Base-by-base conservation (phyloP, 2,329 filamentous ascomycete species). In the Ceratocystis alfenasii region DNA sequence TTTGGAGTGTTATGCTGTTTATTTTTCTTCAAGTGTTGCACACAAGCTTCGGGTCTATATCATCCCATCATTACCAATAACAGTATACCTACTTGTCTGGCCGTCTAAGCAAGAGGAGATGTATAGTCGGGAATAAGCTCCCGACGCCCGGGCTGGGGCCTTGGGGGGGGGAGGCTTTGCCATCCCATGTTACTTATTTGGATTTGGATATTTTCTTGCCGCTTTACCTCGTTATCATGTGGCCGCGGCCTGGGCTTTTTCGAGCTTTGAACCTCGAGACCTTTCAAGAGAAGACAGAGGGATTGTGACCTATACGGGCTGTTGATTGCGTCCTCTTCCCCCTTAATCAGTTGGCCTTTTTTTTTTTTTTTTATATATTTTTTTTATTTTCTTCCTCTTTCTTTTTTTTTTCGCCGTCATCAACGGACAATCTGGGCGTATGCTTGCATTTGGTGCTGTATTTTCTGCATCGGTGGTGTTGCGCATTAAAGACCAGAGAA, bases 11-110 rank as follows among this genome's bases (percentile, higher is more conserved):
- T 41, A 41, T 41, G 36, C 36, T 59, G 55, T 17, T 15, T 3
- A 30, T 36, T 15, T 59, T 8, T 36, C 25, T 36, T 28, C 22
- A 10, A 25, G 55, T 53, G 28, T 36, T 36, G 30, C 22, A n/a
- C 25, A 36, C 55, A n/a, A 36, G 55, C 55, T 33, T 59, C 30
- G 30, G 55, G 28, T 36, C 28, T 59, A 59, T 59, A 59, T 53
- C 48, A 22, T 53, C 48, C 48, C 48, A 53, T 36, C 55, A 36
- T 59, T n/a, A 59, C 22, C 55, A 59, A n/a, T 53, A 53, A 1
- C 48, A 28, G 10, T 5, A 41, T 41, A 41, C 36, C 5, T 28
- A 28, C 28, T 36, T 36, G 33, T 10, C 33, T 17, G 30, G 28
- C 53, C 8, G 20, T 17, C 15, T 57, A 25, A 8, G 20, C 48